Evolutionary conservation across 163 green algal species (phyloP).

Genomic region (Coccomyxa subellipsoidea): DNA sequence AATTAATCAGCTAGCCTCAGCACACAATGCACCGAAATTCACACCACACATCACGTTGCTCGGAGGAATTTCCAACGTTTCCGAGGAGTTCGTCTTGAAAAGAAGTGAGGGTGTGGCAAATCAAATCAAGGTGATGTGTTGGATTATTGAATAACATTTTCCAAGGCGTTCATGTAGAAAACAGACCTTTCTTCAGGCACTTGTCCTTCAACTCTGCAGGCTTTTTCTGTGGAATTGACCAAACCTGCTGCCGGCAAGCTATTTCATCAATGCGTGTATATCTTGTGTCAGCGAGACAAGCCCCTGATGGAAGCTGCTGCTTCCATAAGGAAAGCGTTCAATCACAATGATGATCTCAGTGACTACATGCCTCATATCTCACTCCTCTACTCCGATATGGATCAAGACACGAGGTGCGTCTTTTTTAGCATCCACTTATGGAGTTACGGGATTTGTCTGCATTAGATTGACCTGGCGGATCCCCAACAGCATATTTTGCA

Average conservation of each 20-base stretch:
- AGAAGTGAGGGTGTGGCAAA: neutral
- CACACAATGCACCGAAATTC: slow-evolving; percentile 30
- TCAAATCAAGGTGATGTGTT: neutral
- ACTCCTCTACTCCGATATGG: slow-evolving; percentile 57
- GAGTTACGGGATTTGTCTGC: no score
- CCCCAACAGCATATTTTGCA: no score
- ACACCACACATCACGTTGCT: slow-evolving; percentile 50
- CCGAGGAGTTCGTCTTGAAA: slow-evolving; percentile 20
- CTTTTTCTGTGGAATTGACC: slow-evolving; percentile 38
- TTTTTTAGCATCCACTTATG: neutral
- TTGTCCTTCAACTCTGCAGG: slow-evolving; percentile 12
- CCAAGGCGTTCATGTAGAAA: neutral
- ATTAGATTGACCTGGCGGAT: no score
- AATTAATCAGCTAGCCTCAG: slow-evolving; percentile 26
- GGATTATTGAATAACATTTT: neutral
- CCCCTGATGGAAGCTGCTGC: slow-evolving; percentile 19
- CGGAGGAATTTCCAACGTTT: slow-evolving; percentile 23
- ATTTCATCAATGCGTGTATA: slow-evolving; percentile 57
- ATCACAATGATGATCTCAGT: slow-evolving; percentile 3
- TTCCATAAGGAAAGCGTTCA: slow-evolving; percentile 15
- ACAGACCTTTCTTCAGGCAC: neutral
- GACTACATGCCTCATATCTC: slow-evolving; percentile 62
- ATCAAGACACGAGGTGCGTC: slow-evolving; percentile 25
- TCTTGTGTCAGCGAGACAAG: slow-evolving; percentile 30
- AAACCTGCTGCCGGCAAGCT: slow-evolving; percentile 29